These are phyloP conservation scores for Zygoascus sp. DNA, from an alignment of 1,139 yeast species.

Conservation along the genomic window DNA sequence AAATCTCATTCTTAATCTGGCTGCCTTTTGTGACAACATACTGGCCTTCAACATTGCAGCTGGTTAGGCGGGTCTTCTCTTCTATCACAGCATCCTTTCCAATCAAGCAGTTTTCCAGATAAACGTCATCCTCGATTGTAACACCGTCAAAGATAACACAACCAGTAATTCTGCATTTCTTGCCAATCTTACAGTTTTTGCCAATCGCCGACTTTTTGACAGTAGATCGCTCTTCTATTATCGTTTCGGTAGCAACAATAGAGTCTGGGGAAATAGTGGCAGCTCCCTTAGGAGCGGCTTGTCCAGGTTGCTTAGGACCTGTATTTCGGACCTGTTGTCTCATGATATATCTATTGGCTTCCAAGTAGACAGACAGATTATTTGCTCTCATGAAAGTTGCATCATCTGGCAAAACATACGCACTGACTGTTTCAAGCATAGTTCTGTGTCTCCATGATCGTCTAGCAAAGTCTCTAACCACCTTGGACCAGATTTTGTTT, in stretches of 20 bases:
- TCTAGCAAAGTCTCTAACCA: slow-evolving; percentile 82
- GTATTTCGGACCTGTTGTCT: slow-evolving; percentile 34
- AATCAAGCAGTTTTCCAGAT: slow-evolving; percentile 80
- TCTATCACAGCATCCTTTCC: slow-evolving; percentile 65
- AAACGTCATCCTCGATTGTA: slow-evolving; percentile 64
- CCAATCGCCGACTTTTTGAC: slow-evolving; percentile 85
- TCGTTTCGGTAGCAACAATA: slow-evolving; percentile 55
- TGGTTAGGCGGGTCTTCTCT: slow-evolving; percentile 37
- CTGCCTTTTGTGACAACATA: slow-evolving; percentile 55
- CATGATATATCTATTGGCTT: slow-evolving; percentile 80
- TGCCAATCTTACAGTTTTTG: slow-evolving; percentile 70
- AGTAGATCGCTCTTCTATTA: slow-evolving; percentile 71
- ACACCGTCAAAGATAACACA: slow-evolving; percentile 73
- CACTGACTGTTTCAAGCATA: slow-evolving; percentile 56
- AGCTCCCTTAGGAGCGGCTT: slow-evolving; percentile 42
- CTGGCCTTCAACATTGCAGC: slow-evolving; percentile 81
- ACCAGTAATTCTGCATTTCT: slow-evolving; percentile 82
- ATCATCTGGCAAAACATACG: slow-evolving; percentile 44
- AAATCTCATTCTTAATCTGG: slow-evolving; percentile 76
- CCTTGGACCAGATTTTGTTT: slow-evolving; percentile 54
- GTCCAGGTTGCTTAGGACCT: slow-evolving; percentile 23
- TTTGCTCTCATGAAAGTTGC: slow-evolving; percentile 72
- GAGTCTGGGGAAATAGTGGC: slow-evolving; percentile 90
- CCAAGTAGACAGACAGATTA: slow-evolving; percentile 77
- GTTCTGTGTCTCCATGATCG: slow-evolving; percentile 82